Evolutionary conservation across 2,329 filamentous ascomycete species (phyloP), one percentile per base, ranked within the genome.

Genomic region (Stylonectria norvegica): DNA sequence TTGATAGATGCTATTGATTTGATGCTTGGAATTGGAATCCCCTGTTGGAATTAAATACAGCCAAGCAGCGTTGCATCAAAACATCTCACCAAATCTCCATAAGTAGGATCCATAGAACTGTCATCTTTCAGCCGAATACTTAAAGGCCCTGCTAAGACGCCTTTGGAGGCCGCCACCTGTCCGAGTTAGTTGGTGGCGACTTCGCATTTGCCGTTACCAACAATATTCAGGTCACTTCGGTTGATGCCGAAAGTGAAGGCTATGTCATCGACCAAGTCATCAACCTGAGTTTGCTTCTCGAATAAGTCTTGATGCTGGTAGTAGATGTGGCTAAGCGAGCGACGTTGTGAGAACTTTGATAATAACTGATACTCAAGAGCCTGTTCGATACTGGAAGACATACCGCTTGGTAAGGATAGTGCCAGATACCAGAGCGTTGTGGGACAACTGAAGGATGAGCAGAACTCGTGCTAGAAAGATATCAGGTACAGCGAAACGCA

Each of bases 271-370:
- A 93, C 77, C 32, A 87, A 78, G 20, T 73, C 71, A 58, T 93
- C 83, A 0, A 93, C 85, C 11, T 79, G 70, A 12, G 63, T 58
- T 59, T 93, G 88, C 35, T 71, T 81, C 15, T 73, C 71, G 55
- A 93, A 94, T 0, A 94, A 67, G 8, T 80, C 74, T 4, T 83
- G 79, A 50, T 89, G 76, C 52, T 86, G 80, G 58, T 94, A 94
- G 61, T 83, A 94, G 4, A 94, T 81, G 55, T 87, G 86, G 46
- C 87, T 91, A 31, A 10, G 20, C 10, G 20, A 14, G 20, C 9
- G 7, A 3, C 17, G n/a, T n/a, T n/a, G n/a, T n/a, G n/a, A n/a
- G n/a, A n/a, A n/a, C n/a, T n/a, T n/a, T n/a, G n/a, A n/a, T n/a
- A n/a, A n/a, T n/a, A n/a, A n/a, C n/a, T n/a, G n/a, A n/a, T n/a